Evolutionary conservation across 1,284 basidiomycete species (phyloP), one percentile per base, ranked within the genome.

Genomic region (Grifola frondosa): DNA sequence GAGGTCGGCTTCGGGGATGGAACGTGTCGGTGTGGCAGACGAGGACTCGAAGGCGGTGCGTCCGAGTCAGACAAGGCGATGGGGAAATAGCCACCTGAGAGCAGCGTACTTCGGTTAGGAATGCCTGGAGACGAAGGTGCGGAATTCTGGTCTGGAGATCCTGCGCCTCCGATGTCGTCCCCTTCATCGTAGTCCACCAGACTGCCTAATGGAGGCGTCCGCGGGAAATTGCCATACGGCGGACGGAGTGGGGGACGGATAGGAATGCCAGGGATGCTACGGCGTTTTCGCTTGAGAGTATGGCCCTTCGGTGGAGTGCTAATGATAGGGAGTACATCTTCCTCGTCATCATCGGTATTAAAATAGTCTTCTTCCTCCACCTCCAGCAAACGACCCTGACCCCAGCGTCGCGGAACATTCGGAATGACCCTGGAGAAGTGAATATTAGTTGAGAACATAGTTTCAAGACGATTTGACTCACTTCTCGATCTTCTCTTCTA

Each of bases 351-450:
- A 42, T 87, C 85, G 13, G 70, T 77, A 54, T 93, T 91, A 75
- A 97, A 97, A 72, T 96, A 98, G 49, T 90, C 83, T 59, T 97
- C 93, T 56, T 93, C 89, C 56, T 84, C 85, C 5, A 72, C 73
- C 51, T 88, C 82, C 55, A 80, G 64, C 42, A 67, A 61, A 56
- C 80, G 73, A 49, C 75, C 71, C 59, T 78, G 69, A 47, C 70
- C 72, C 71, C 75, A 73, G 43, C 59, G 37, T 57, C 64, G 59
- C 70, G 71, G 47, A 58, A 42, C 58, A 37, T 53, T 56, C 13
- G 41, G 43, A 2, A 46, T 38, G 5, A 46, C 37, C 22, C 46
- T 53, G 46, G 16, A 37, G 3, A n/a, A 10, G 25, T 22, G 7
- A 30, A 13, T 16, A 22, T 21, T 26, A 13, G 17, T 9, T 4